These are phyloP conservation scores for Basidioascus undulatus DNA, from an alignment of 768 basidiomycete genomes.

Conservation along the genomic window DNA sequence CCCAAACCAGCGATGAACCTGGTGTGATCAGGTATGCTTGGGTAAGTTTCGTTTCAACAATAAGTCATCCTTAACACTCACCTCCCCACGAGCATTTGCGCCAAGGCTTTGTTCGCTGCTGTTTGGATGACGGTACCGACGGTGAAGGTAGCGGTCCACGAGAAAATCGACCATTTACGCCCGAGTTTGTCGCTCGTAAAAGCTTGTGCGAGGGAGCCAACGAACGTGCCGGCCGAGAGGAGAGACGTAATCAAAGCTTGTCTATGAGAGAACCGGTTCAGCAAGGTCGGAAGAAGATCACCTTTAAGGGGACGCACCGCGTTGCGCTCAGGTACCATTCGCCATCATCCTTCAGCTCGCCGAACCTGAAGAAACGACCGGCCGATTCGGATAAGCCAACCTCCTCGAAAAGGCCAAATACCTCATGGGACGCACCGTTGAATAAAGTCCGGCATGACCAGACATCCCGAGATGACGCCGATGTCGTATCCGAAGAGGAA, in stretches of 20 bases:
- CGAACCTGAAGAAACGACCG: too few relatives aligned
- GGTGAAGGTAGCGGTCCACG: conserved; percentile 53
- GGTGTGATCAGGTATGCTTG: conserved; percentile 11
- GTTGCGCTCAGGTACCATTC: conserved; percentile 30
- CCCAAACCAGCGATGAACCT: conserved; percentile 52
- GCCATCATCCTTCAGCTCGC: conserved; percentile 26
- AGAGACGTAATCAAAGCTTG: conserved; percentile 59
- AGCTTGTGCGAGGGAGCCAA: conserved; percentile 37
- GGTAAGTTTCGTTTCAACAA: background rate
- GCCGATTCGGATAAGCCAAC: too few relatives aligned
- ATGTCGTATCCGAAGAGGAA: conserved; percentile 55
- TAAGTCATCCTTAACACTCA: conserved; percentile 5
- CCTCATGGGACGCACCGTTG: too few relatives aligned
- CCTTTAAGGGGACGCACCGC: too few relatives aligned
- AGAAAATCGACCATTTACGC: conserved; percentile 44
- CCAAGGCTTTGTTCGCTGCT: conserved; percentile 32
- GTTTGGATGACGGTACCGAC: conserved; percentile 45
- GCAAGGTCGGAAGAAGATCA: too few relatives aligned
- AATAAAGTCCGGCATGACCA: conserved; percentile 59
- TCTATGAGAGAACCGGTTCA: too few relatives aligned
- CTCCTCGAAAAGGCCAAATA: too few relatives aligned
- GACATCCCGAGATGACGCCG: conserved; percentile 42
- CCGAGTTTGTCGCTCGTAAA: conserved; percentile 53
- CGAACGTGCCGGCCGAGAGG: conserved; percentile 35
- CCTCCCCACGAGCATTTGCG: conserved; percentile 37